These are phyloP conservation scores for Fraxinus nigra DNA, from an alignment of 305 asterid species.

Conservation along the genomic window DNA sequence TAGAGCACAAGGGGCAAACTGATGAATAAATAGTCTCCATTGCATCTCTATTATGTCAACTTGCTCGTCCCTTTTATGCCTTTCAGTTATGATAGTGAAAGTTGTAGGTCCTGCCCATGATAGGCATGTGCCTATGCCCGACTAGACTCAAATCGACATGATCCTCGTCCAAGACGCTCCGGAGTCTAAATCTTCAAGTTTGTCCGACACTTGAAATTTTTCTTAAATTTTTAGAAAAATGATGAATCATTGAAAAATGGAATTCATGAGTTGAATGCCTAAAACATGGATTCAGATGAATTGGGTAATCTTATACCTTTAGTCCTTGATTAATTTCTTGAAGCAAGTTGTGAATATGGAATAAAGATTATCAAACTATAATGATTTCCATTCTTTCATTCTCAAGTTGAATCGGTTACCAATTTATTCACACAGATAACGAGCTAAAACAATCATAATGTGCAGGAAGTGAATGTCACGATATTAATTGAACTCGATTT, in stretches of 20 bases:
- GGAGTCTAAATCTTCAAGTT: background rate
- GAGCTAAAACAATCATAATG: background rate
- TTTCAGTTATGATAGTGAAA: background rate
- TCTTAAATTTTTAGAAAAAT: background rate
- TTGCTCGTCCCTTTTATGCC: background rate
- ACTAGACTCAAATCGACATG: background rate
- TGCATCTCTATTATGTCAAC: conserved; percentile 8
- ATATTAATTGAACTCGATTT: background rate
- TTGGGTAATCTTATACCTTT: background rate
- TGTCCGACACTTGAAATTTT: background rate
- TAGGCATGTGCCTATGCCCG: background rate
- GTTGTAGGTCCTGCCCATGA: background rate
- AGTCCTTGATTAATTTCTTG: background rate
- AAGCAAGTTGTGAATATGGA: background rate
- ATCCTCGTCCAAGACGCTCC: background rate
- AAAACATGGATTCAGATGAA: background rate
- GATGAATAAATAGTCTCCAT: background rate
- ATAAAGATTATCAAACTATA: background rate
- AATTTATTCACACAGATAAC: background rate
- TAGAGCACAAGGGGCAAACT: conserved; percentile 28
- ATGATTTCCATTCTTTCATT: background rate
- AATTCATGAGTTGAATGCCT: background rate
- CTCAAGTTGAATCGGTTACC: background rate
- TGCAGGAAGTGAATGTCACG: background rate
- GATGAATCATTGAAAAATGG: background rate